Percentiles rank a stretch among this genome's conserved stretches.
Evolutionary conservation across 1,284 basidiomycete species (phyloP).

Genomic region (Pyrrhoderma lamaoense): DNA sequence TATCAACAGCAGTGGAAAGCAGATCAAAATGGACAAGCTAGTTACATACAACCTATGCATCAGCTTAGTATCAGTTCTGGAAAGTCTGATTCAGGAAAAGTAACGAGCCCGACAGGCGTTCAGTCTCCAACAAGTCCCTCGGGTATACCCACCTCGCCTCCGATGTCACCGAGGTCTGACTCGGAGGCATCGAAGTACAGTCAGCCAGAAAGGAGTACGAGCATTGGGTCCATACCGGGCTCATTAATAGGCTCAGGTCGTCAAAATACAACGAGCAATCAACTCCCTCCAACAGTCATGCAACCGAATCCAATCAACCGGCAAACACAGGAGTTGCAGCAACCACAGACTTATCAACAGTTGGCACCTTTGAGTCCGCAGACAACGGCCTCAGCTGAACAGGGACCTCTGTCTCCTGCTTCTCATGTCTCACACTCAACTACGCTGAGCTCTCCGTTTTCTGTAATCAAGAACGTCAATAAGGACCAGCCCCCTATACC

Average conservation of each 20-base stretch:
- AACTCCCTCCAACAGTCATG: constrained; percentile 20
- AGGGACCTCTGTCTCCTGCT: constrained; percentile 4
- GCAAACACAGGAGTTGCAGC: background rate
- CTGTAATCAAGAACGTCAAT: background rate
- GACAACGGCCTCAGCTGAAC: constrained; percentile 5
- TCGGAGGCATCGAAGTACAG: constrained; percentile 16
- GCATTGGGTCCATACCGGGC: no score
- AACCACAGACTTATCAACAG: background rate
- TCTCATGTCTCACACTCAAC: constrained; percentile 8
- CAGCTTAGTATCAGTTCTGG: no score
- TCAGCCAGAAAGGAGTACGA: constrained; percentile 19
- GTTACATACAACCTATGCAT: no score
- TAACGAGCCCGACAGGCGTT: constrained; percentile 5
- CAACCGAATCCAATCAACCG: constrained; percentile 14
- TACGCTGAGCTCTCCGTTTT: constrained; percentile 18
- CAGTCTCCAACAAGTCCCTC: no score
- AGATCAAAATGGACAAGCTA: background rate
- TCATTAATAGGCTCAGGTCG: no score
- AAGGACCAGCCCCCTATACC: constrained; percentile 11
- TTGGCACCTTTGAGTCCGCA: background rate
- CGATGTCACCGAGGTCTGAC: constrained; percentile 1
- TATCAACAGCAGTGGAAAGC: constrained; percentile 4
- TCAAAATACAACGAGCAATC: constrained; percentile 7
- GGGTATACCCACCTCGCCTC: constrained; percentile 7
- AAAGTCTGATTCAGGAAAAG: background rate